phyloP scores from a whole-genome alignment of 2,329 filamentous ascomycete species.

The Fusarium sp. region DNA sequence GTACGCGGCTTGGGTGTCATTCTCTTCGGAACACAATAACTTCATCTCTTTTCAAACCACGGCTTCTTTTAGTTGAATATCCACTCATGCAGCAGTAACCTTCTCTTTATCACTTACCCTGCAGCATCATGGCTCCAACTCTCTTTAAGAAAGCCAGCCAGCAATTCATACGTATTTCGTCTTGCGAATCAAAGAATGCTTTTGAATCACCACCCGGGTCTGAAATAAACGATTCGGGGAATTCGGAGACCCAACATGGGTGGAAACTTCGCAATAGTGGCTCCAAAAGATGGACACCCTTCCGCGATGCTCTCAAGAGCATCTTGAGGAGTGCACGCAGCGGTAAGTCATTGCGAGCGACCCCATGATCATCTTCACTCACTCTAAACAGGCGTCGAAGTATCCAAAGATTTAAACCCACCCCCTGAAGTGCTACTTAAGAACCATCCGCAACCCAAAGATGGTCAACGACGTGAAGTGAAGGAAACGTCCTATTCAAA shows the following conservation, averaged over 20 bases:
- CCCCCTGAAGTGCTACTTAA: conserved; percentile 14
- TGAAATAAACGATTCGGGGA: conserved; percentile 16
- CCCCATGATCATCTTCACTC: neutral
- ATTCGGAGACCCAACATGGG: conserved; percentile 16
- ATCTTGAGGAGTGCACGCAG: conserved; percentile 52
- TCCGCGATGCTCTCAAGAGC: conserved; percentile 53
- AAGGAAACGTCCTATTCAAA: neutral
- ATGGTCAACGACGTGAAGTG: neutral
- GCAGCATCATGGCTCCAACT: conserved; percentile 50
- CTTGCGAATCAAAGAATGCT: conserved; percentile 31
- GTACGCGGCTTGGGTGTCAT: conserved; percentile 6
- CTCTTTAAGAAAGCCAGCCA: conserved; percentile 48
- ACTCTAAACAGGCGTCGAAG: conserved; percentile 45
- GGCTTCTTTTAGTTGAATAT: conserved; percentile 21
- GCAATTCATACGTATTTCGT: conserved; percentile 42
- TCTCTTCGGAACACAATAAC: conserved; percentile 16
- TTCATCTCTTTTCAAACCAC: conserved; percentile 10
- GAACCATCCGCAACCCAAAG: conserved; percentile 1
- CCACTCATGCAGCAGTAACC: conserved; percentile 22
- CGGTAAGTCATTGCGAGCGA: conserved; percentile 29
- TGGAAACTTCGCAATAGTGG: conserved; percentile 49
- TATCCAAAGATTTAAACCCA: conserved; percentile 29
- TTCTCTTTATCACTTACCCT: conserved; percentile 21
- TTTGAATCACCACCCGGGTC: conserved; percentile 18
- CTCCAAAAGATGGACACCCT: conserved; percentile 55